A percentile compares a stretch with the other conserved stretches of the same genome.
phyloP scores from a whole-genome alignment of 768 basidiomycete species.

The Candolleomyces efflorescens region DNA sequence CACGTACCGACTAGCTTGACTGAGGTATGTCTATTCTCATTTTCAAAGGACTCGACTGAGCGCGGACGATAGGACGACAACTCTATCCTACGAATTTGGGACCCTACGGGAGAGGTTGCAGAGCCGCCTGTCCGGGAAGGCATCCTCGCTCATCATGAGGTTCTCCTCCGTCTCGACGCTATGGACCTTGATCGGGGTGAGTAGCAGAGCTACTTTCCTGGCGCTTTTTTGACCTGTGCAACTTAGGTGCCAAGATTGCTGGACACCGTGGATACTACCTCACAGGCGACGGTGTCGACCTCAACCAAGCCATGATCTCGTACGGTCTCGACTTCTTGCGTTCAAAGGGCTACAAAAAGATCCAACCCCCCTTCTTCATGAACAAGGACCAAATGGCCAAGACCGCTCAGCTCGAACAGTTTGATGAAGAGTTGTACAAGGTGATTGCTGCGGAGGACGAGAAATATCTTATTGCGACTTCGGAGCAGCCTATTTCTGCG shows the following conservation, averaged over 20 bases:
- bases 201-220: too few species aligned
- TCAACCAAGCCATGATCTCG: slow-evolving; percentile 93
- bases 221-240: too few species aligned
- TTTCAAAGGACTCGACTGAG: background rate
- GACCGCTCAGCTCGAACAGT: slow-evolving; percentile 96
- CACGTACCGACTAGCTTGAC: slow-evolving; percentile 80
- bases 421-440: slow-evolving; percentile 99
- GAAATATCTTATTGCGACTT: slow-evolving; percentile 98
- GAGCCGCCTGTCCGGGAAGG: slow-evolving; percentile 68
- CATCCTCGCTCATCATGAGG: slow-evolving; percentile 97
- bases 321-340: slow-evolving; percentile 95
- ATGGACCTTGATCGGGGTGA: slow-evolving; percentile 96
- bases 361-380: slow-evolving; percentile 98
- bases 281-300: slow-evolving; percentile 91
- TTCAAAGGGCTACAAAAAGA: slow-evolving; percentile 80
- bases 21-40: slow-evolving; percentile 54
- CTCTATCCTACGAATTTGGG: slow-evolving; percentile 73
- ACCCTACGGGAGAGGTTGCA: slow-evolving; percentile 71
- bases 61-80: slow-evolving; percentile 76
- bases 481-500: slow-evolving; percentile 97
- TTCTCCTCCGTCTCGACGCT: slow-evolving; percentile 87
- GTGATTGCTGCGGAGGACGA: slow-evolving; percentile 90
- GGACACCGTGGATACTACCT: slow-evolving; percentile 98
- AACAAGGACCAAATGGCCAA: slow-evolving; percentile 96
- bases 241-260: slow-evolving; percentile 83